Evolutionary conservation across 2,329 filamentous ascomycete genomes (phyloP), one percentile per base, ranked within the genome.

Genomic region (Neonectria sp.): DNA sequence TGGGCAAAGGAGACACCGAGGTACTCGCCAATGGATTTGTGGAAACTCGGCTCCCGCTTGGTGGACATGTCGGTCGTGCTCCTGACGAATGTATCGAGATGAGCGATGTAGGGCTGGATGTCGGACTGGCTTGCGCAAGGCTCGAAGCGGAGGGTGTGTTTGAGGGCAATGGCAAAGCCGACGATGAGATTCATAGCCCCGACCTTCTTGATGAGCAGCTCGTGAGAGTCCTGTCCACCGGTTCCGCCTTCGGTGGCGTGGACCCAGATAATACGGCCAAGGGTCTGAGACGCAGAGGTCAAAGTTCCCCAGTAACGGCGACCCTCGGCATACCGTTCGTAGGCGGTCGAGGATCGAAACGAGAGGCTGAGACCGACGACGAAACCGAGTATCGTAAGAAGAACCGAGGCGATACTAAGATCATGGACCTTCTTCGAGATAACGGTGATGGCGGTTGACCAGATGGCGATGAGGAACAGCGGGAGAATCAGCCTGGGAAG

Each of bases 241-340:
- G 40, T 45, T 45, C 40, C 40, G 40, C 40, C 40, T 84, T 68
- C 91, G 85, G 77, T 93, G 6, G 88, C 85, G 73, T 97, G 92
- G 31, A 97, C 86, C 95, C 95, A 97, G 77, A 95, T 92, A 8
- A 93, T 86, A 21, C 95, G 89, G 75, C 89, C 92, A 73, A 96
- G 84, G 79, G 90, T 82, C 82, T 94, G 84, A 77, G 85, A 81
- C 76, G 91, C 90, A 78, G 85, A 83, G 62, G 85, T 88, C 73
- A 90, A 82, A 62, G 88, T 82, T 2, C 88, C 84, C 88, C 89
- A 91, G 71, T 86, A 88, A 72, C 88, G 88, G 45, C 90, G 84
- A 35, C 90, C 90, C 68, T 92, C 90, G 57, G 84, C 84, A 78
- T 89, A 90, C 71, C 91, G 88, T 80, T 94, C 92, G 73, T 94